These are phyloP conservation scores for Trebouxia sp. DNA, from an alignment of 139 green algal species.

Conservation along the genomic window DNA sequence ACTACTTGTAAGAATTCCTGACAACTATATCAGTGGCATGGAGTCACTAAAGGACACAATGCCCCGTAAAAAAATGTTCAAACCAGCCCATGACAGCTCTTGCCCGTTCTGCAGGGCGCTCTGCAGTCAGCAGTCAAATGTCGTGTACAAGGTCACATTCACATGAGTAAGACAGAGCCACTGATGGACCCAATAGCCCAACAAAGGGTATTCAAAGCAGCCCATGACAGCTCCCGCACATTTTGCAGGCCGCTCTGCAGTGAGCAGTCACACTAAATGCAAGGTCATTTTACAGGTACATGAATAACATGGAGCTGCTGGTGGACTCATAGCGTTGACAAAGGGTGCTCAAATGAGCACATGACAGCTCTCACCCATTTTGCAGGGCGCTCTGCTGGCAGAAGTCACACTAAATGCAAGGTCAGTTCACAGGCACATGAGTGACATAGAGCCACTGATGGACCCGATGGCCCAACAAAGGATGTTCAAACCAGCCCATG, in stretches of 20 bases:
- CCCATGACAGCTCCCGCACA: conserved; percentile 82
- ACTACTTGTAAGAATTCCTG: too few species aligned
- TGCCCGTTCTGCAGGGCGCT: not conserved
- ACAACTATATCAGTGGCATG: too few species aligned
- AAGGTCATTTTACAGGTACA: too few species aligned
- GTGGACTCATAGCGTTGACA: too few species aligned
- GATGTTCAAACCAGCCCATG: conserved; percentile 93
- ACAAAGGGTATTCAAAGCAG: conserved; percentile 95
- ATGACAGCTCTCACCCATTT: not conserved
- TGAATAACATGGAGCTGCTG: too few species aligned
- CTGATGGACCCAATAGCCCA: conserved; percentile 98
- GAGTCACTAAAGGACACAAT: too few species aligned
- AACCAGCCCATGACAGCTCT: not conserved
- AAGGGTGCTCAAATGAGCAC: not conserved
- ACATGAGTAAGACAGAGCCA: conserved; percentile 53
- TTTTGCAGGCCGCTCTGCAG: conserved; percentile 2
- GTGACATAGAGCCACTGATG: conserved; percentile 80
- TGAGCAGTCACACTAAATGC: not conserved
- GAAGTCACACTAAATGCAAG: not conserved
- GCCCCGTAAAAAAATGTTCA: too few species aligned
- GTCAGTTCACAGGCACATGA: not conserved
- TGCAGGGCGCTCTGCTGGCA: not conserved
- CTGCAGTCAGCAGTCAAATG: not conserved
- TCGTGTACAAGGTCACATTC: not conserved
- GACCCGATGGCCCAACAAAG: conserved; percentile 99